A percentile compares a stretch with the other conserved stretches of the same genome.
These are phyloP conservation scores for Pleomassaria siparia DNA, from an alignment of 2,329 filamentous ascomycete genomes.

Conservation along the genomic window DNA sequence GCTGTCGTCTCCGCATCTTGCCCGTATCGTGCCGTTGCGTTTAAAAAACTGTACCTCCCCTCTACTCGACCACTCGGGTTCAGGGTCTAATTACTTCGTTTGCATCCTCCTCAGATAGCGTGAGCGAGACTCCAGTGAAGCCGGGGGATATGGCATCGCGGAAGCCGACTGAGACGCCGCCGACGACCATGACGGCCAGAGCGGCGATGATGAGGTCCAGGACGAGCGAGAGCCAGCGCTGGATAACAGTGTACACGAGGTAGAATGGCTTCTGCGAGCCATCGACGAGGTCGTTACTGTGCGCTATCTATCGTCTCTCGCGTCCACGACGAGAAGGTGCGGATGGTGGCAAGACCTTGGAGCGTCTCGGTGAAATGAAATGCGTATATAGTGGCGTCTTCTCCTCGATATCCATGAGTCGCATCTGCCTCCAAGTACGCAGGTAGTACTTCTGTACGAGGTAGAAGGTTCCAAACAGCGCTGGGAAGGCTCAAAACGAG, in stretches of 20 bases:
- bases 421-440: constrained; percentile 47
- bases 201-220: constrained; percentile 35
- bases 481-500: constrained; percentile 36
- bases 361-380: constrained; percentile 51
- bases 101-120: constrained; percentile 46
- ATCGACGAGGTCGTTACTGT: constrained; percentile 26
- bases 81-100: constrained; percentile 20
- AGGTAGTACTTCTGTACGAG: constrained; percentile 47
- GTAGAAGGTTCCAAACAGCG: constrained; percentile 39
- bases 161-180: constrained; percentile 30
- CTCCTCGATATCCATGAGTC: constrained; percentile 54
- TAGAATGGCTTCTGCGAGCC: constrained; percentile 44
- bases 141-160: constrained; percentile 44
- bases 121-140: constrained; percentile 52
- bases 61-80: constrained; percentile 14
- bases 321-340: constrained; percentile 51
- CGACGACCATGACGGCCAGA: constrained; percentile 34
- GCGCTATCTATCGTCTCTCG: neutral
- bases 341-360: constrained; percentile 49
- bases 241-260: constrained; percentile 34
- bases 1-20: neutral
- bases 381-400: constrained; percentile 51
- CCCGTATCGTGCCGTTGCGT: constrained; percentile 1
- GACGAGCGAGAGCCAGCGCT: constrained; percentile 38
- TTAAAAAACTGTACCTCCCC: constrained; percentile 42